These are phyloP conservation scores for Hyaloscypha variabilis DNA, from an alignment of 495 filamentous ascomycete species.

Conservation along the genomic window DNA sequence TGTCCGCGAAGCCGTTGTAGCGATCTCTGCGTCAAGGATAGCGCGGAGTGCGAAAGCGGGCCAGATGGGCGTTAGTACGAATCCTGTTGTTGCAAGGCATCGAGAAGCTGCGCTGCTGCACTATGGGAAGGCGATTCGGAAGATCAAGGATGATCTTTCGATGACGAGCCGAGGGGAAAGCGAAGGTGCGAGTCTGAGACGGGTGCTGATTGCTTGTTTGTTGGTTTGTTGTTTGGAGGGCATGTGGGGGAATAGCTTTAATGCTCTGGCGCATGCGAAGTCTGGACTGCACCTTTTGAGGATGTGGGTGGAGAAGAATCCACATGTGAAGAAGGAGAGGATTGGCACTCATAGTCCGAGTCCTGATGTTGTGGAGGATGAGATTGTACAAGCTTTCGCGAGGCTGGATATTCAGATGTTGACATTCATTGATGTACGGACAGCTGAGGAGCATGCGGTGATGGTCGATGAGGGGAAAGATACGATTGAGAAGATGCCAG, in stretches of 20 bases:
- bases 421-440: constrained; percentile 4
- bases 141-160: too few relatives aligned
- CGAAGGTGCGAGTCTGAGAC: too few relatives aligned
- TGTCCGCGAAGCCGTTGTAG: too few relatives aligned
- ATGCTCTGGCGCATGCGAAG: constrained; percentile 1
- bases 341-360: not conserved
- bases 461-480: not conserved
- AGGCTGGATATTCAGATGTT: constrained; percentile 5
- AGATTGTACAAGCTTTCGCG: constrained; percentile 4
- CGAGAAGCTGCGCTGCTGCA: too few relatives aligned
- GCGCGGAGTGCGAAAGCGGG: too few relatives aligned
- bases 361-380: not conserved
- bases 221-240: constrained; percentile 1
- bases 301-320: not conserved
- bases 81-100: too few relatives aligned
- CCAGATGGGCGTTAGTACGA: too few relatives aligned
- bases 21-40: too few relatives aligned
- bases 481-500: constrained; percentile 4
- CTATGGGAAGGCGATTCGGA: not conserved
- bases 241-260: not conserved
- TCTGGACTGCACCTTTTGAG: not conserved
- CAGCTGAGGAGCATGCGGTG: not conserved
- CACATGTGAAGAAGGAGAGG: not conserved
- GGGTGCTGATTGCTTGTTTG: too few relatives aligned
- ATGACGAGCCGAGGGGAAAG: too few relatives aligned